These are phyloP conservation scores for Prinsepia uniflora DNA, from an alignment of 306 rosid species.

Conservation along the genomic window DNA sequence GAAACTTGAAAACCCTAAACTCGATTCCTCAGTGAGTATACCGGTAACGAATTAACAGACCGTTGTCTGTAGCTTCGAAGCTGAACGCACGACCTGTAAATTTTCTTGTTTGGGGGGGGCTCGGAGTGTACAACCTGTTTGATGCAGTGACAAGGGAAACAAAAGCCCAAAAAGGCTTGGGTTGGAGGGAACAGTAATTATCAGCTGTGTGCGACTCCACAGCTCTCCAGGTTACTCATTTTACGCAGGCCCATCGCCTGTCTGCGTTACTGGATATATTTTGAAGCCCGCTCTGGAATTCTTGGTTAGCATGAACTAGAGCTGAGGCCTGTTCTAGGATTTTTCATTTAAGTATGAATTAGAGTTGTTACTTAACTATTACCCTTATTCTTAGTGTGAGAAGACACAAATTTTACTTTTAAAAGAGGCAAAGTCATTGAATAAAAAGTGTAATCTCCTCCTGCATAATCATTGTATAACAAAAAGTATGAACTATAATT, in stretches of 20 bases:
- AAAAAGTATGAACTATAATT: no score
- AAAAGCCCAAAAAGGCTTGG: neutral
- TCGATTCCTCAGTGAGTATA: neutral
- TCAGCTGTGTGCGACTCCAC: neutral
- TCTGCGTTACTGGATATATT: neutral
- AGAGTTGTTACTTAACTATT: no score
- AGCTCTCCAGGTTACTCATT: neutral
- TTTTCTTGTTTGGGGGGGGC: neutral
- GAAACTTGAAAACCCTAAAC: slow-evolving; percentile 20
- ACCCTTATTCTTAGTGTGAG: no score
- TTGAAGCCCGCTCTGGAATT: neutral
- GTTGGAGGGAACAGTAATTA: neutral
- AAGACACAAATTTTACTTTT: no score
- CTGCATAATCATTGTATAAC: no score
- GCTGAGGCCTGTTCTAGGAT: no score
- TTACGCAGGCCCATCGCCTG: neutral
- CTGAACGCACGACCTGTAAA: neutral
- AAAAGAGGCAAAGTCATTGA: no score
- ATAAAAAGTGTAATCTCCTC: no score
- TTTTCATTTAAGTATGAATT: no score
- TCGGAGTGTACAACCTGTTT: neutral
- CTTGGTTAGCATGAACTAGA: no score
- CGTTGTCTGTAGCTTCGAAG: neutral
- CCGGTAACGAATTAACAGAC: neutral
- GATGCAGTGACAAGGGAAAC: neutral